Evolutionary conservation across 495 filamentous ascomycete species (phyloP).

Genomic region (Xylaria grammica): DNA sequence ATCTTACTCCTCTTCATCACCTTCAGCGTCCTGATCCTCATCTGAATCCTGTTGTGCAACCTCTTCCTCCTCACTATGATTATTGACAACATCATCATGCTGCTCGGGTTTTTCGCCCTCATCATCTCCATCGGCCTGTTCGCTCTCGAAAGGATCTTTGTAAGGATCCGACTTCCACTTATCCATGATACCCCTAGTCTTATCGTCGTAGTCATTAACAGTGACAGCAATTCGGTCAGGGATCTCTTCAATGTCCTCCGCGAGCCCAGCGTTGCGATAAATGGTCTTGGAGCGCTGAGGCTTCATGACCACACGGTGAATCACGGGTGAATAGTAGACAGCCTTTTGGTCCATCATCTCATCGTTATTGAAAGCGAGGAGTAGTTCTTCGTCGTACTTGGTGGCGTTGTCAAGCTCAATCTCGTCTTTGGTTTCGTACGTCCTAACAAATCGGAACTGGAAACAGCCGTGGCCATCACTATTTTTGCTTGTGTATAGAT

Average conservation of each 20-base stretch:
- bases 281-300: constrained; percentile 63
- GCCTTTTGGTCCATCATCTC: constrained; percentile 60
- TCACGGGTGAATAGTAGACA: constrained; percentile 89
- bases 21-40: constrained; percentile 43
- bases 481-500: constrained; percentile 65
- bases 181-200: constrained; percentile 43
- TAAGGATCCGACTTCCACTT: constrained; percentile 49
- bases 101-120: constrained; percentile 19
- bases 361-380: constrained; percentile 55
- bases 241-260: constrained; percentile 45
- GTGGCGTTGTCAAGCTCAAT: constrained; percentile 68
- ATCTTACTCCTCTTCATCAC: constrained; percentile 29
- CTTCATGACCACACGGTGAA: constrained; percentile 65
- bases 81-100: constrained; percentile 19
- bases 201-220: constrained; percentile 49
- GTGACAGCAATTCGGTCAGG: constrained; percentile 51
- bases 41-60: constrained; percentile 42
- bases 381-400: constrained; percentile 62
- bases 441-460: constrained; percentile 76
- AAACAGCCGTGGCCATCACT: constrained; percentile 59
- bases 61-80: constrained; percentile 34
- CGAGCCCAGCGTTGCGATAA: constrained; percentile 47
- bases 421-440: constrained; percentile 80
- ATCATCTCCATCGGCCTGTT: constrained; percentile 33
- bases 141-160: constrained; percentile 24